Evolutionary conservation across 2,329 filamentous ascomycete species (phyloP).

Genomic region (Trichophyton rubrum): DNA sequence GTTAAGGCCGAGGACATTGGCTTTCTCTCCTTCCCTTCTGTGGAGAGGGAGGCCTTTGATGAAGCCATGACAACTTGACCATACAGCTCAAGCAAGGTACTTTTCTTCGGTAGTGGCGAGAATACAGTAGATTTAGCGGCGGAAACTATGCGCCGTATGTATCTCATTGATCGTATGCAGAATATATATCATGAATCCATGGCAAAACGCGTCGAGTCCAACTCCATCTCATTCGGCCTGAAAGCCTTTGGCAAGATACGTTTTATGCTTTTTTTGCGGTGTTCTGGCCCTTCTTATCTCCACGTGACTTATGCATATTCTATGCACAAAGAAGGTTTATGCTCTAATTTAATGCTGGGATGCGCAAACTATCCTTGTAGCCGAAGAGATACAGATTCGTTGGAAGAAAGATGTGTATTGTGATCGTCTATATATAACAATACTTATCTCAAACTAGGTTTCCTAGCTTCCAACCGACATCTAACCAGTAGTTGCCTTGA

Average conservation of each 20-base stretch:
- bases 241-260: no score
- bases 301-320: no score
- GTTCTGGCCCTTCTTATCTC: no score
- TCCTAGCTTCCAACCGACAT: neutral
- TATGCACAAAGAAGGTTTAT: no score
- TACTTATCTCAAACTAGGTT: neutral
- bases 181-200: neutral
- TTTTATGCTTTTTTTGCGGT: no score
- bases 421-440: neutral
- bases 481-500: neutral
- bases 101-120: neutral
- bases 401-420: neutral
- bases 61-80: neutral
- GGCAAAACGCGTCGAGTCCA: no score
- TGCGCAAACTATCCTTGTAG: no score
- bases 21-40: constrained; percentile 20
- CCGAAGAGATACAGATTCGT: neutral
- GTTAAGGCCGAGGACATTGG: constrained; percentile 51
- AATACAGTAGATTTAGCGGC: neutral
- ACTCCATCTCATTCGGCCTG: no score
- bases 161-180: neutral
- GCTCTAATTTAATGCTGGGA: no score
- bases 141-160: neutral
- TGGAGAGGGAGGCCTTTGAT: neutral
- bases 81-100: neutral